These are phyloP conservation scores for Kingdonia uniflora DNA, from an alignment of 164 flowering plant species.

Conservation along the genomic window DNA sequence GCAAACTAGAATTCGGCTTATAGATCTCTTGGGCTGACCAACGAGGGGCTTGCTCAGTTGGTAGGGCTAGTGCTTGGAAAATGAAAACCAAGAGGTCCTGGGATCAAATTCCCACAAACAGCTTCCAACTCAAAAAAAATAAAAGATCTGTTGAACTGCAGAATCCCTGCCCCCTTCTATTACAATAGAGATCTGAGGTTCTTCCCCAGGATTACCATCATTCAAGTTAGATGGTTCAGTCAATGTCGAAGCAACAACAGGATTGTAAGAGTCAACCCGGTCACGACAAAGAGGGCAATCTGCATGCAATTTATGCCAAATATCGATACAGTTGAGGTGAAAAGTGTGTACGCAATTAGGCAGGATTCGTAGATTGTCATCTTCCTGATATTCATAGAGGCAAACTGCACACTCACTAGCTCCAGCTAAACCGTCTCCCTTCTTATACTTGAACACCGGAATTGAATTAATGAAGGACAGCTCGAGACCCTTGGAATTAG, in stretches of 20 bases:
- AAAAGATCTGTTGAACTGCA: too few relatives aligned
- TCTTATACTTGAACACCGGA: conserved; percentile 26
- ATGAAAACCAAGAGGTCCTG: too few relatives aligned
- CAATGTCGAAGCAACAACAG: background rate
- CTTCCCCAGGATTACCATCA: too few relatives aligned
- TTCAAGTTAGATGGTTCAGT: too few relatives aligned
- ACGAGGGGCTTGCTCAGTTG: too few relatives aligned
- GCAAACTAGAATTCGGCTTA: too few relatives aligned
- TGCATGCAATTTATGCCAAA: conserved; percentile 55
- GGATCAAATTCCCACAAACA: too few relatives aligned
- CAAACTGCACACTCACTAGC: conserved; percentile 61
- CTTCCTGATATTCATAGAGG: conserved; percentile 43
- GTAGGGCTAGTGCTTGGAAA: too few relatives aligned
- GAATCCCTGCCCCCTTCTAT: too few relatives aligned
- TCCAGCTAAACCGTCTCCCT: conserved; percentile 28
- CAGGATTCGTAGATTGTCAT: conserved; percentile 41
- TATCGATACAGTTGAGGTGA: conserved; percentile 57
- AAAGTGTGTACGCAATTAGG: conserved; percentile 74
- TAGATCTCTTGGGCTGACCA: too few relatives aligned
- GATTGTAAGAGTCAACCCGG: conserved; percentile 14
- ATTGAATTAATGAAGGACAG: conserved; percentile 36
- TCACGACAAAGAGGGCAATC: conserved; percentile 68
- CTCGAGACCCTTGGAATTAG: conserved; percentile 22
- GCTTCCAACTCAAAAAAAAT: too few relatives aligned
- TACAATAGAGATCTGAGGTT: too few relatives aligned